Conservation (phyloP, 257 asterid genomes). For the Solanum boliviense region DNA sequence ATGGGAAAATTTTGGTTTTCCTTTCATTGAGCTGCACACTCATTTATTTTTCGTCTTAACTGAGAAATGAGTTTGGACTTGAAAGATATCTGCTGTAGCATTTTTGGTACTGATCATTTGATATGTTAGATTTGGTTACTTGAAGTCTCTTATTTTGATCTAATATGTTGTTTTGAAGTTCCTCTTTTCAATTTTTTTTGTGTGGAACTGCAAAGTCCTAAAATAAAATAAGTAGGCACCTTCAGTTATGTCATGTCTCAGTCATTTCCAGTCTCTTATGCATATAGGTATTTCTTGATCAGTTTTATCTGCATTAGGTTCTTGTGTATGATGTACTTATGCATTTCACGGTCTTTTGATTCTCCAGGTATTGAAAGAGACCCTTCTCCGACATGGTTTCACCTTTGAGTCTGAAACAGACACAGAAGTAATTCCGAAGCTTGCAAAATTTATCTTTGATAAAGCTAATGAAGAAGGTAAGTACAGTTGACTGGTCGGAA, state of each 20-base stretch:
- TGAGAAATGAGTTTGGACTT: neutral
- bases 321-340: neutral
- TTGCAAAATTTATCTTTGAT: constrained; percentile 85
- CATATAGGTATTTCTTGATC: neutral
- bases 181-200: neutral
- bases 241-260: neutral
- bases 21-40: neutral
- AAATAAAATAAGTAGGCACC: neutral
- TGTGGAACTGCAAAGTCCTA: neutral
- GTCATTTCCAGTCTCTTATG: neutral
- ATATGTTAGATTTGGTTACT: neutral
- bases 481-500: neutral
- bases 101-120: neutral
- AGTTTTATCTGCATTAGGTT: neutral
- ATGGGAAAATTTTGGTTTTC: neutral
- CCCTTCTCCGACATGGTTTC: constrained; percentile 88
- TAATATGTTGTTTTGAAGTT: neutral
- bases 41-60: neutral
- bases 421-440: constrained; percentile 99
- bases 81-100: neutral
- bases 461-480: constrained; percentile 88
- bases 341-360: neutral
- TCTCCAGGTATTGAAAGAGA: constrained; percentile 73
- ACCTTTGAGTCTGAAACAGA: constrained; percentile 92
- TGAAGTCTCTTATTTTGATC: neutral